phyloP scores from a whole-genome alignment of 805 yeast genomes.

The Yueomyces sinensis region DNA sequence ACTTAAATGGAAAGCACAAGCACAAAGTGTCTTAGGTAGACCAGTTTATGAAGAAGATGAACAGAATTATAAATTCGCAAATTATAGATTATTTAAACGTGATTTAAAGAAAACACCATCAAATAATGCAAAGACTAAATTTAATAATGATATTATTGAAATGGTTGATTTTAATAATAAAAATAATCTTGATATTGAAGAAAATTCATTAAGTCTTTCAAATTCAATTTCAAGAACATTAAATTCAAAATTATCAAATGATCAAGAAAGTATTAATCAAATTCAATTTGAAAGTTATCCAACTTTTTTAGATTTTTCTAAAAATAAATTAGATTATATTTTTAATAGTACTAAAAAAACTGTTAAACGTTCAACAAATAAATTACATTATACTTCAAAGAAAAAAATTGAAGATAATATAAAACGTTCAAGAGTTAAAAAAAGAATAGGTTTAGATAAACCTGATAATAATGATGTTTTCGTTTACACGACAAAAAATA shows the following conservation, averaged over 20 bases:
- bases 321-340: too few relatives aligned
- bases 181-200: too few relatives aligned
- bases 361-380: too few relatives aligned
- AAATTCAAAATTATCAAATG: neutral
- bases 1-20: constrained; percentile 45
- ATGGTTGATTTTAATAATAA: neutral
- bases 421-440: constrained; percentile 14
- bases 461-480: constrained; percentile 29
- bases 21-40: constrained; percentile 63
- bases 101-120: constrained; percentile 5
- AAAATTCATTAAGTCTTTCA: neutral
- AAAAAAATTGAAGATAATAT: constrained; percentile 1
- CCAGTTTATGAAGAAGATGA: constrained; percentile 59
- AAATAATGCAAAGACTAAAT: neutral
- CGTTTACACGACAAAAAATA: constrained; percentile 31
- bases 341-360: too few relatives aligned
- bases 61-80: constrained; percentile 17
- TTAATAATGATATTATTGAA: neutral
- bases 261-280: constrained; percentile 11
- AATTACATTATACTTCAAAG: too few relatives aligned
- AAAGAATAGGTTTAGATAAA: constrained; percentile 15
- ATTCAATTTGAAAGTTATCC: constrained; percentile 8
- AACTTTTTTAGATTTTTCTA: too few relatives aligned
- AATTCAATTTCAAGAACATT: constrained; percentile 1
- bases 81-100: constrained; percentile 17